These are phyloP conservation scores for Cyphellophora attinorum DNA, from an alignment of 2,329 filamentous ascomycete genomes.

Conservation along the genomic window DNA sequence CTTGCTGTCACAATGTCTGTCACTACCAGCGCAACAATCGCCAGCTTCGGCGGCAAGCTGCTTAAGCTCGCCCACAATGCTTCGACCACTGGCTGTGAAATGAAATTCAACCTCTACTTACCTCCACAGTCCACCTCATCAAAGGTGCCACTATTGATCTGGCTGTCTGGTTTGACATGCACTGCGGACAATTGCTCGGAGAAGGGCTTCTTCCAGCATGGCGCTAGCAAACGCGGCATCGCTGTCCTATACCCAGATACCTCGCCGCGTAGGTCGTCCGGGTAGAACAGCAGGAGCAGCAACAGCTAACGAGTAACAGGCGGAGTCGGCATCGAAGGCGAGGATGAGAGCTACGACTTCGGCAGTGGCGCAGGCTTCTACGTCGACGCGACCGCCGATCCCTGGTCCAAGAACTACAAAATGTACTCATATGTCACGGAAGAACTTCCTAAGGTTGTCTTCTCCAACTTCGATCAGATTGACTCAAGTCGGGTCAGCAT, in stretches of 20 bases:
- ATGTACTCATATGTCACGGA: slow-evolving; percentile 92
- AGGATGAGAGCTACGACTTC: slow-evolving; percentile 86
- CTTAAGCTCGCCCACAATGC: slow-evolving; percentile 88
- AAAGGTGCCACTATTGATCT: slow-evolving; percentile 79
- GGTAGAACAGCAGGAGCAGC: not conserved
- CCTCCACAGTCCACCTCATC: slow-evolving; percentile 56
- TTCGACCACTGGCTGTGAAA: slow-evolving; percentile 68
- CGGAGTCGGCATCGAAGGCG: slow-evolving; percentile 68
- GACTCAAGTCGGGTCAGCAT: slow-evolving; percentile 67
- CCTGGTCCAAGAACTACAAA: slow-evolving; percentile 70
- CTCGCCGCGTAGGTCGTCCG: slow-evolving; percentile 57
- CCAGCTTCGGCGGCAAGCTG: slow-evolving; percentile 86
- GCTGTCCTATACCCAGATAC: slow-evolving; percentile 96
- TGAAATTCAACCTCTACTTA: slow-evolving; percentile 88
- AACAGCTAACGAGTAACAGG: slow-evolving; percentile 31
- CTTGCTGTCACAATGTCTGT: slow-evolving; percentile 58
- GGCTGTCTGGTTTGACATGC: slow-evolving; percentile 89
- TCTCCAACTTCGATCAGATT: slow-evolving; percentile 60
- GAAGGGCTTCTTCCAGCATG: slow-evolving; percentile 83
- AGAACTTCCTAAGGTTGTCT: slow-evolving; percentile 74
- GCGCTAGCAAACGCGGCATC: slow-evolving; percentile 69
- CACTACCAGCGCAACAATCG: slow-evolving; percentile 79
- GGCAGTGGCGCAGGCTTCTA: slow-evolving; percentile 91
- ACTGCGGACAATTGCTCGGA: slow-evolving; percentile 71
- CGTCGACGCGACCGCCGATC: slow-evolving; percentile 68